Evolutionary conservation across 345 rosid genomes (phyloP).

Genomic region (Nasturtium officinale): DNA sequence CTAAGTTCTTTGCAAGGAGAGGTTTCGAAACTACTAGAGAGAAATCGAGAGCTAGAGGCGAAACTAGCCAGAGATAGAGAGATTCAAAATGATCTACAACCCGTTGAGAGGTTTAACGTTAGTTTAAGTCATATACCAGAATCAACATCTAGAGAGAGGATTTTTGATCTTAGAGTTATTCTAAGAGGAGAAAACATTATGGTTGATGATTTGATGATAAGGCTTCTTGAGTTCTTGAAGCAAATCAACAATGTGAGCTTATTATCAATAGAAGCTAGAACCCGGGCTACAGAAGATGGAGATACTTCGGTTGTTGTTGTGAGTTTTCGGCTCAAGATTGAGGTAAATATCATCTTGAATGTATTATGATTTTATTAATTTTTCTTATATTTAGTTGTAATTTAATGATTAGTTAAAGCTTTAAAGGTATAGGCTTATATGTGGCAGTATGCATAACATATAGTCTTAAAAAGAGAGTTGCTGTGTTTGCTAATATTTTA

Average conservation of each 20-base stretch:
- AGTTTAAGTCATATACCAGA: constrained; percentile 43
- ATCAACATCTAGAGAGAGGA: constrained; percentile 52
- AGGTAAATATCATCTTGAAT: constrained; percentile 51
- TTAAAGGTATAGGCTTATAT: not conserved
- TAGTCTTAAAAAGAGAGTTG: not conserved
- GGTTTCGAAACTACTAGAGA: constrained; percentile 53
- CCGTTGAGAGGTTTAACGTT: constrained; percentile 46
- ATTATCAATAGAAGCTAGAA: constrained; percentile 57
- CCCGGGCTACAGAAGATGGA: constrained; percentile 41
- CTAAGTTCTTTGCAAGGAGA: constrained; percentile 54
- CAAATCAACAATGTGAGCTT: constrained; percentile 51
- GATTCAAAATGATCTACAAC: constrained; percentile 23
- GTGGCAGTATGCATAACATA: not conserved
- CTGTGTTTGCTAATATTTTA: not conserved
- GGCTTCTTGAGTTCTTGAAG: constrained; percentile 68
- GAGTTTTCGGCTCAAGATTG: constrained; percentile 53
- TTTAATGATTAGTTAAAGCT: not conserved
- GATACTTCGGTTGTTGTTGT: constrained; percentile 43
- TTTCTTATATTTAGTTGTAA: not conserved
- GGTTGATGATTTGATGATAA: constrained; percentile 47
- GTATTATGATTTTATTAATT: not conserved
- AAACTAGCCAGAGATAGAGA: constrained; percentile 39
- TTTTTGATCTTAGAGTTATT: constrained; percentile 54
- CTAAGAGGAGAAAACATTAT: constrained; percentile 49
- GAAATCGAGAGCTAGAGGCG: constrained; percentile 54